Percentiles rank a stretch among this genome's conserved stretches.
These are phyloP conservation scores for Fusarium metavorans DNA, from an alignment of 2,329 filamentous ascomycete species.

Conservation along the genomic window DNA sequence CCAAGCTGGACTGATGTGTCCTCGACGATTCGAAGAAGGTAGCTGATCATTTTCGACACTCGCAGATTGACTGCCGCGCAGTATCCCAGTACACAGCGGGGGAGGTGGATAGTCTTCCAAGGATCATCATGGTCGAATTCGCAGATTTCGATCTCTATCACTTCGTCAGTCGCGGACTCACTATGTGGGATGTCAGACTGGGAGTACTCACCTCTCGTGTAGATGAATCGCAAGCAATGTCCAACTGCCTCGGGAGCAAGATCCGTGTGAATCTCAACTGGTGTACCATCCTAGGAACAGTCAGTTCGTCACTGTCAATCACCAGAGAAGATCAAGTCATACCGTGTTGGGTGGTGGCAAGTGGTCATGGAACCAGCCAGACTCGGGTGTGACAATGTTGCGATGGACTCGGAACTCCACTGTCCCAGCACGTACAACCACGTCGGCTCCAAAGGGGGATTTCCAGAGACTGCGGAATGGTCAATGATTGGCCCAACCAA, in stretches of 20 bases:
- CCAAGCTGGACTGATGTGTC: conserved; percentile 42
- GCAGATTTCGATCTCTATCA: conserved; percentile 46
- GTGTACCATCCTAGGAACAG: conserved; percentile 43
- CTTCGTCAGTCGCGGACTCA: background rate
- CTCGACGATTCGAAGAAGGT: conserved; percentile 46
- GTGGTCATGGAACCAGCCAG: conserved; percentile 50
- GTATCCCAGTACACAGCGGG: conserved; percentile 50
- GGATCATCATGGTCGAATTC: conserved; percentile 39
- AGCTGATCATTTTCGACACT: conserved; percentile 43
- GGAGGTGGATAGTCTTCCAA: conserved; percentile 46
- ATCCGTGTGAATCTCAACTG: conserved; percentile 41
- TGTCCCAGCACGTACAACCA: conserved; percentile 43
- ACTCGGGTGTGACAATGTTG: conserved; percentile 48
- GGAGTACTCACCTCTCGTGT: conserved; percentile 48
- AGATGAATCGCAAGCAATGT: conserved; percentile 51
- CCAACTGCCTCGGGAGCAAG: conserved; percentile 43
- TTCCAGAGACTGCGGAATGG: conserved; percentile 46
- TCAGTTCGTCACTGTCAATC: conserved; percentile 8
- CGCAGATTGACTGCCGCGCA: conserved; percentile 47
- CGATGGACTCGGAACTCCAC: conserved; percentile 50
- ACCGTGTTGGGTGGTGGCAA: conserved; percentile 48
- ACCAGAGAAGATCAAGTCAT: background rate
- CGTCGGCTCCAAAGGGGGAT: conserved; percentile 49
- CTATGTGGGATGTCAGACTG: background rate
- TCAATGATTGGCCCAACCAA: conserved; percentile 21